A percentile compares a stretch with the other conserved stretches of the same genome.
phyloP scores from a whole-genome alignment of 2,329 filamentous ascomycete genomes.

The Neonectria hederae region DNA sequence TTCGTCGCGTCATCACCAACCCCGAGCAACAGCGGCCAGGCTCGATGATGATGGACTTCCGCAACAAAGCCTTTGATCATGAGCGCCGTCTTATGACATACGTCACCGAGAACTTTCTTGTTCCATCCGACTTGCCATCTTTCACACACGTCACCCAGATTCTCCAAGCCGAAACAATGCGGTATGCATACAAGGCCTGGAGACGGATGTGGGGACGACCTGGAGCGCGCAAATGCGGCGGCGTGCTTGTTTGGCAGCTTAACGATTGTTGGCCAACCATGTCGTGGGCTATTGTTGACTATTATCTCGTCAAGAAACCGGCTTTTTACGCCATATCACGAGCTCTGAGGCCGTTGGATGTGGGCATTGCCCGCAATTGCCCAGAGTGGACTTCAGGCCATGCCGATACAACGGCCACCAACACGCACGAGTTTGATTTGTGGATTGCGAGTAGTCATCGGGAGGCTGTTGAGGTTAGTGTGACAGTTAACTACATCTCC shows the following conservation, averaged over 20 bases:
- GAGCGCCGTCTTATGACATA: conserved; percentile 80
- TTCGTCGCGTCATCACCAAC: conserved; percentile 69
- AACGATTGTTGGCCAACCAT: conserved; percentile 77
- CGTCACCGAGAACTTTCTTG: conserved; percentile 77
- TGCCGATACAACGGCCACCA: conserved; percentile 47
- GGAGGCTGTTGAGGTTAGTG: conserved; percentile 36
- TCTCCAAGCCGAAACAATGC: conserved; percentile 63
- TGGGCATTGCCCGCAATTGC: conserved; percentile 61
- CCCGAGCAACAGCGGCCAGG: conserved; percentile 68
- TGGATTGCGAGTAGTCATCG: conserved; percentile 53
- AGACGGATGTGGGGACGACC: conserved; percentile 69
- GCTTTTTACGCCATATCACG: conserved; percentile 62
- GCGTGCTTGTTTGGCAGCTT: conserved; percentile 74
- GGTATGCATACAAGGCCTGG: conserved; percentile 64
- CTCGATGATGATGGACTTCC: conserved; percentile 79
- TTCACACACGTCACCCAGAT: conserved; percentile 77
- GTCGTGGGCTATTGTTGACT: conserved; percentile 73
- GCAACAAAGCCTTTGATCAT: conserved; percentile 84
- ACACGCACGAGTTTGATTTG: conserved; percentile 50
- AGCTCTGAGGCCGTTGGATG: conserved; percentile 67
- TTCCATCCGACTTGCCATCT: conserved; percentile 67
- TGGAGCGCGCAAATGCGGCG: conserved; percentile 64
- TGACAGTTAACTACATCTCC: conserved; percentile 53
- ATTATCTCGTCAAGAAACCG: conserved; percentile 70
- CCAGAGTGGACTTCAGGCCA: conserved; percentile 57